Conservation (phyloP, 2,329 filamentous ascomycete genomes). For the Penicillium sp. region DNA sequence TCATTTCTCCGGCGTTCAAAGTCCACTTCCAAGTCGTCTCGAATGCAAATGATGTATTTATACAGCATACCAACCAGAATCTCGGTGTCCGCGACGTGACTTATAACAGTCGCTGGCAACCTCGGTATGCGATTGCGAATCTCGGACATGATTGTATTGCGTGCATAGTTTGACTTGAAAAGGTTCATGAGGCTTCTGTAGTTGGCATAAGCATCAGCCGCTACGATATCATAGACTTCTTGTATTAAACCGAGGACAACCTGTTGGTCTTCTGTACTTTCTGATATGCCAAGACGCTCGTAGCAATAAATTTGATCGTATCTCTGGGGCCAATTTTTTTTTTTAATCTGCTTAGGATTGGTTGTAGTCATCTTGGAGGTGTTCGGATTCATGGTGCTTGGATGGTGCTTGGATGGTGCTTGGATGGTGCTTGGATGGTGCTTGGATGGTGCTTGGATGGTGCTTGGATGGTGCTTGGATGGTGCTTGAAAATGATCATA, state of each 20-base stretch:
- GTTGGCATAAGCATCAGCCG: accelerated
- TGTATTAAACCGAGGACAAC: background rate
- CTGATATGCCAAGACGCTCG: background rate
- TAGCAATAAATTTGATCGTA: background rate
- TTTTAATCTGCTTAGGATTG: background rate
- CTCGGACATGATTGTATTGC: background rate
- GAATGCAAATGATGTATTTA: background rate
- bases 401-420: no score
- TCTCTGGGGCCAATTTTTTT: background rate
- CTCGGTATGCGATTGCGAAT: background rate
- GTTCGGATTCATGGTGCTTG: no score
- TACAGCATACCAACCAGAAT: background rate
- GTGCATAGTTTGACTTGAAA: background rate
- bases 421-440: no score
- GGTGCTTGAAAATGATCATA: background rate
- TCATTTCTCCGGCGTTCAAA: background rate
- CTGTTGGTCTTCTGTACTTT: background rate
- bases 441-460: no score
- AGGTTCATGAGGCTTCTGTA: background rate
- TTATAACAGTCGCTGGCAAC: background rate
- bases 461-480: no score
- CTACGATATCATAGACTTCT: background rate
- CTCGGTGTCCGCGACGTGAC: background rate
- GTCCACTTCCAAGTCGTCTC: background rate
- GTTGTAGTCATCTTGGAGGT: no score